phyloP scores from a whole-genome alignment of 148 eudicot genomes.

The Chenopodium quinoa region DNA sequence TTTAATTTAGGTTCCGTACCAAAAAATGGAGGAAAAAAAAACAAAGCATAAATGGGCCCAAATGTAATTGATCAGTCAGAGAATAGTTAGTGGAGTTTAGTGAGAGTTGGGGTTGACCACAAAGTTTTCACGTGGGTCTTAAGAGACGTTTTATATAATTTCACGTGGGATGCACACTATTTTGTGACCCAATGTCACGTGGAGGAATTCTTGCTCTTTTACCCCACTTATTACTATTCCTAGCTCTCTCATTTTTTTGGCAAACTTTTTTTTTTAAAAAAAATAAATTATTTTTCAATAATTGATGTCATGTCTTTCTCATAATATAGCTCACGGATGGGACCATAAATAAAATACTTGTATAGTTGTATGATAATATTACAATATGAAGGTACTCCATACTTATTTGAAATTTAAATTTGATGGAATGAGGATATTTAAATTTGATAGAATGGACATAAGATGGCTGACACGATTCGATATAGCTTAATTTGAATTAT shows the following conservation, averaged over 20 bases:
- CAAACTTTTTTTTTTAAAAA: not conserved
- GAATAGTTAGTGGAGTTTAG: not conserved
- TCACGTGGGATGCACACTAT: conserved; percentile 31
- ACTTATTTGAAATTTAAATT: not conserved
- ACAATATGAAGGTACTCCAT: not conserved
- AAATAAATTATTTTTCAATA: not conserved
- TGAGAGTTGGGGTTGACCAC: conserved; percentile 7
- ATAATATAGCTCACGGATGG: not conserved
- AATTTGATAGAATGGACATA: no score
- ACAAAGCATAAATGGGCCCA: not conserved
- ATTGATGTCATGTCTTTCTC: conserved; percentile 20
- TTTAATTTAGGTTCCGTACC: no score
- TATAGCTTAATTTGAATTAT: no score
- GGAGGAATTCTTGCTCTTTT: conserved; percentile 21
- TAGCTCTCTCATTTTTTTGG: not conserved
- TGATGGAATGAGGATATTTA: not conserved
- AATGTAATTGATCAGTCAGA: not conserved
- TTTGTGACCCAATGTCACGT: conserved; percentile 26
- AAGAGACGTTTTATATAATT: not conserved
- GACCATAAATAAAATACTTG: not conserved
- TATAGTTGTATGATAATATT: not conserved
- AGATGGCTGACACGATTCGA: no score
- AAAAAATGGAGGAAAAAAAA: no score
- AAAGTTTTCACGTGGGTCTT: conserved; percentile 17
- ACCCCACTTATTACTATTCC: not conserved